Evolutionary conservation across 495 filamentous ascomycete genomes (phyloP).

Genomic region (Staphylotrichum tortipilum): DNA sequence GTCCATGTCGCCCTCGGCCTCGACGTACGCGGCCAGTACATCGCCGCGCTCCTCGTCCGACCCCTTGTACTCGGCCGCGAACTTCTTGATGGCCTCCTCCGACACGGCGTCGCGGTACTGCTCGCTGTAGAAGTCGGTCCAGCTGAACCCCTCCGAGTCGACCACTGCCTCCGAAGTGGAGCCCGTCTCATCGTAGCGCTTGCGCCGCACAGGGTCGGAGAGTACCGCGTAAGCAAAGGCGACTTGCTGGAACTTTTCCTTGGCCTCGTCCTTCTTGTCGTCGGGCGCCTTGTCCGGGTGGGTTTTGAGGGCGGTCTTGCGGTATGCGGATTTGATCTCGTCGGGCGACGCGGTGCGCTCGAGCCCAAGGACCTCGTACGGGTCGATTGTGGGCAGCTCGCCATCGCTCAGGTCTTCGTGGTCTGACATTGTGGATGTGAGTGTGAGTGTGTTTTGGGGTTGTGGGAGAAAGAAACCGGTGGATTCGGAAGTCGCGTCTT

Average conservation of each 20-base stretch:
- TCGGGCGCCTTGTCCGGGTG: conserved; percentile 80
- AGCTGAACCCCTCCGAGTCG: conserved; percentile 71
- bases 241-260: conserved; percentile 74
- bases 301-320: conserved; percentile 77
- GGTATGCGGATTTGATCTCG: conserved; percentile 80
- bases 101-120: conserved; percentile 69
- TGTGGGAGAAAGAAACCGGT: too few species aligned
- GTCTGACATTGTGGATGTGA: conserved; percentile 24
- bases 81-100: conserved; percentile 57
- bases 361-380: conserved; percentile 74
- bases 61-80: conserved; percentile 71
- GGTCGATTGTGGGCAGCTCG: conserved; percentile 53
- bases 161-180: conserved; percentile 70
- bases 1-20: conserved; percentile 62
- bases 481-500: too few species aligned
- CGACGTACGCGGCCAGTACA: conserved; percentile 64
- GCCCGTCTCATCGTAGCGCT: conserved; percentile 81
- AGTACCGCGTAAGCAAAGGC: conserved; percentile 92
- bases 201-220: conserved; percentile 66
- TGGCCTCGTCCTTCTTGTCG: conserved; percentile 56
- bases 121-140: conserved; percentile 76
- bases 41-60: conserved; percentile 76
- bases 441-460: neutral
- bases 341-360: conserved; percentile 52
- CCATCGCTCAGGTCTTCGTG: conserved; percentile 30